Evolutionary conservation across 805 yeast species (phyloP), one percentile per base, ranked within the genome.

Genomic region (Candida insectorum): DNA sequence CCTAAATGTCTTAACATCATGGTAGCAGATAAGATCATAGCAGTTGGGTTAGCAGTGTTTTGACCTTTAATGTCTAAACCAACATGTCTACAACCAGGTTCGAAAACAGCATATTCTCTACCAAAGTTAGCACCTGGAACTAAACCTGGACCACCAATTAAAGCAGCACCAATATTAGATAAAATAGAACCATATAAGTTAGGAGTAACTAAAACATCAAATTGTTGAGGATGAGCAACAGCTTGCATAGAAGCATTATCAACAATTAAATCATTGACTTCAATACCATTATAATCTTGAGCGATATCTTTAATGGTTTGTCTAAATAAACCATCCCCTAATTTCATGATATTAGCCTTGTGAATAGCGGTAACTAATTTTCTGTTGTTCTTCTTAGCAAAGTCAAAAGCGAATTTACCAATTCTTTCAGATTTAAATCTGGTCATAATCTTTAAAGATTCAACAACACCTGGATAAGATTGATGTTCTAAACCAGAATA

Each of bases 191-290:
- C 98, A 77, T 91, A 91, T 72, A 91, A 77, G 76, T 93, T 89
- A 51, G 98, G 98, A 47, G 97, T 87, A 45, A 93, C 97, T 69
- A 91, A 76, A 37, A 93, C 97, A 62, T 93, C 97, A 57, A 91
- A 91, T 73, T 91, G 97, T 68, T 91, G 96, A 51, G 97, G 97
- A 68, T 83, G 77, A 39, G 97, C 89, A 45, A 91, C 98, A 40
- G 97, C 96, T 74, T 91, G 97, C 98, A 91, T 93, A 42, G 97
- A 87, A 43, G 97, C 97, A 62, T 91, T 91, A 70, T 91, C 98
- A 52, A 91, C 97, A 69, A 91, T 93, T 79, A 93, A 85, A 66
- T 89, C 95, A 64, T 80, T 81, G 51, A 81, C 86, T 43, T 73
- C 75, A 47, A 91, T 77, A 40, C 81, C 82, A 47, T 95, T 94